Evolutionary conservation across 2,329 filamentous ascomycete genomes (phyloP).

Genomic region (Calonectria pauciramosa): DNA sequence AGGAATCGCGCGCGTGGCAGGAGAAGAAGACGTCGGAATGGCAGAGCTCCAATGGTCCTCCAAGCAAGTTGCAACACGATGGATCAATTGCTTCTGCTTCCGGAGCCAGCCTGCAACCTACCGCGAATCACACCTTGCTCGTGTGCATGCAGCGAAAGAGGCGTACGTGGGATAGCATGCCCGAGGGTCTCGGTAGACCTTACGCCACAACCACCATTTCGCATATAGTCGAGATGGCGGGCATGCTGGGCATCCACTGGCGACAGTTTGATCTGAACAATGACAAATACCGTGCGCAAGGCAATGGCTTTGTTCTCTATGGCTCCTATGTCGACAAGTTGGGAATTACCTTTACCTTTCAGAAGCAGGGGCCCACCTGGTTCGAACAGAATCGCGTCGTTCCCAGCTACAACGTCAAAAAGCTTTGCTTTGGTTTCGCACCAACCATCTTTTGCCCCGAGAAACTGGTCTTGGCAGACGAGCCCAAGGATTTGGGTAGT

Average conservation of each 20-base stretch:
- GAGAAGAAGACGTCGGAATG: conserved; percentile 31
- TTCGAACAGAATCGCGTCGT: conserved; percentile 54
- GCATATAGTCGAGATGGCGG: conserved; percentile 53
- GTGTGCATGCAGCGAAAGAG: conserved; percentile 41
- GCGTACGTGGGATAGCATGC: conserved; percentile 42
- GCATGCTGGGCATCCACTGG: conserved; percentile 57
- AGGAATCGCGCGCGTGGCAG: conserved; percentile 40
- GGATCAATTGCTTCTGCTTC: neutral
- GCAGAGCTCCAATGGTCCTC: conserved; percentile 29
- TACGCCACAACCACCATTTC: conserved; percentile 54
- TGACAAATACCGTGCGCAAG: conserved; percentile 54
- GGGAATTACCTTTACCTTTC: conserved; percentile 56
- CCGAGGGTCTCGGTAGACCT: conserved; percentile 40
- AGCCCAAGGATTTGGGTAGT: conserved; percentile 35
- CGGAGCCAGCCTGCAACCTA: neutral
- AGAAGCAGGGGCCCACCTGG: conserved; percentile 51
- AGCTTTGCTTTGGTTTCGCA: conserved; percentile 56
- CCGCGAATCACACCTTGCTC: conserved; percentile 30
- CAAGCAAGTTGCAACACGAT: neutral
- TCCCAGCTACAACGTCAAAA: conserved; percentile 53
- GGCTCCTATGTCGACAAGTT: conserved; percentile 50
- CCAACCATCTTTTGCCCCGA: conserved; percentile 53
- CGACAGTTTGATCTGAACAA: conserved; percentile 54
- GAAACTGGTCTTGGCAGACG: conserved; percentile 39
- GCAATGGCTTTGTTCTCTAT: conserved; percentile 52